Evolutionary conservation across 192 early-diverging fungal species (phyloP), one percentile per base, ranked within the genome.

Genomic region (Coemansia sp.): DNA sequence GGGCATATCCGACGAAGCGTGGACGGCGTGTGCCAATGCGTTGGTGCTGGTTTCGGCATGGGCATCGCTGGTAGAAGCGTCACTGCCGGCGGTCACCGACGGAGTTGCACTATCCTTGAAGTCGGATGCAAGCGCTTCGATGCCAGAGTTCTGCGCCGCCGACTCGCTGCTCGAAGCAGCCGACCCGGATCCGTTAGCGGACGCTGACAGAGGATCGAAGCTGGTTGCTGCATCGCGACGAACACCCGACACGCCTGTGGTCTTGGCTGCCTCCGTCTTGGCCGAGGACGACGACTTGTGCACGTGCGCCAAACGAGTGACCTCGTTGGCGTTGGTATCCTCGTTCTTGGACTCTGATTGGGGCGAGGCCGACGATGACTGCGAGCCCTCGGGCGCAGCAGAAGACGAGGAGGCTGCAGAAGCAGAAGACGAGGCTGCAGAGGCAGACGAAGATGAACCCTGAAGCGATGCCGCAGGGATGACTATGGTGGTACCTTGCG

Each of bases 251-350:
- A 36, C 77, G 39, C 64, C 53, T 20, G 71, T 73, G 48, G 26
- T 38, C 35, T 36, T 48, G 9, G 26, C 36, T 14, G 56, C 20
- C 30, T 66, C 69, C 1, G 68, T 57, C 44, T 64, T 71, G 61
- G 71, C 64, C 3, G 73, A 62, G 6, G 61, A 46, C 3, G 45
- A 62, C 23, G 75, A 44, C 62, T 64, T 64, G 68, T 67, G 65
- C 38, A 36, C 23, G 26, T 72, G 68, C 21, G 78, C 78, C 38
- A 72, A 16, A 39, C 72, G 72, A 3, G 59, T 52, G 48, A 71
- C 73, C 45, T 75, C 73, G 69, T 81, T 70, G 43, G 72, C 69
- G 23, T 68, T 64, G 63, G 53, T 23, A 24, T 81, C 69, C 38
- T 72, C 72, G 63, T 71, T 71, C 63, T 61, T 66, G n/a, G 57